Evolutionary conservation across 371 early-diverging fungal genomes (phyloP).

Genomic region (Mucor irregularis): DNA sequence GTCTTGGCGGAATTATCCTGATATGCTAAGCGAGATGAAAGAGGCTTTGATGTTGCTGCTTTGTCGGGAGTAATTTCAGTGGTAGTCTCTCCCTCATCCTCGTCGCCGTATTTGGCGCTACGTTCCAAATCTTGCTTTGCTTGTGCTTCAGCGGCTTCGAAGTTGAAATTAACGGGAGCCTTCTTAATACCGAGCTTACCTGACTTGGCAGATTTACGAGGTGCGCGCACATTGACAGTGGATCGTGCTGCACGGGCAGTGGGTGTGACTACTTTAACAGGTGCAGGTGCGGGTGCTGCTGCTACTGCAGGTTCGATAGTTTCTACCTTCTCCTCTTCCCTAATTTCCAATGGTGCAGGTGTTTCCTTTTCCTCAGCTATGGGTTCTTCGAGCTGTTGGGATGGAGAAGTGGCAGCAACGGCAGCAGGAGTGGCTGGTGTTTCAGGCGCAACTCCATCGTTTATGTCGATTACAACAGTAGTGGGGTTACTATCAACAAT

Average conservation of each 20-base stretch:
- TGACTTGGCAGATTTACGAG: constrained; percentile 55
- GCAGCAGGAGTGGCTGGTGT: background rate
- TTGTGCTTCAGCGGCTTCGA: constrained; percentile 90
- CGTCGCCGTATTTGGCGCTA: constrained; percentile 71
- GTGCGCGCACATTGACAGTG: constrained; percentile 29
- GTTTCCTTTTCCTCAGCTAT: background rate
- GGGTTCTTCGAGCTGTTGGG: constrained; percentile 6
- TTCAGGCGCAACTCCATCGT: constrained; percentile 7
- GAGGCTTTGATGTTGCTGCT: constrained; percentile 1
- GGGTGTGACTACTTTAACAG: constrained; percentile 13
- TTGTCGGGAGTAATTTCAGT: background rate
- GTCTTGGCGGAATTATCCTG: constrained; percentile 9
- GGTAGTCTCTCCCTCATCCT: background rate
- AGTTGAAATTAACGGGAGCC: constrained; percentile 75
- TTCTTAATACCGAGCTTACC: constrained; percentile 84
- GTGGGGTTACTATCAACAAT: constrained; percentile 29
- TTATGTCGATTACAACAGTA: constrained; percentile 40
- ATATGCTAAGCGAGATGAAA: constrained; percentile 27
- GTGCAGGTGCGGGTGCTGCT: background rate
- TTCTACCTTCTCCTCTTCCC: constrained; percentile 5
- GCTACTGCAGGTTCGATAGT: background rate
- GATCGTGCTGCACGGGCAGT: constrained; percentile 27
- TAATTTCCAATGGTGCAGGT: constrained; percentile 3
- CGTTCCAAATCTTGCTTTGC: constrained; percentile 85
- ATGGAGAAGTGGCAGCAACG: too few species aligned